Base-by-base conservation (phyloP, 192 early-diverging fungal species). In the Chytriomyces hyalinus region DNA sequence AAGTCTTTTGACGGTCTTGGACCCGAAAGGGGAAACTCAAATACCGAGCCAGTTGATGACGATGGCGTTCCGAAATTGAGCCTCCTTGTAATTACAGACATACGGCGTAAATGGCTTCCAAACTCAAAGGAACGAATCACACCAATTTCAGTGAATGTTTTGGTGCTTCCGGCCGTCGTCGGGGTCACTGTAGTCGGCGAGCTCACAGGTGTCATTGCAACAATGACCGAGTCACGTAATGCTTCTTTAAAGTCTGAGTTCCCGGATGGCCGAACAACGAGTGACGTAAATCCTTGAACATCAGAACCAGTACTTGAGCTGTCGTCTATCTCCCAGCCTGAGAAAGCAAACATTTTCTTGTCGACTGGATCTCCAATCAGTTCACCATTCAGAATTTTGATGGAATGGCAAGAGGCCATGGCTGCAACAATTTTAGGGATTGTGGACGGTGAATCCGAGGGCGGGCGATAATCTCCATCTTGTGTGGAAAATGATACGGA, bases 291-390 rank as follows among this genome's bases (percentile, higher is more conserved):
- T 92, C 92, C 48, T 94, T 91, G 20, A 88, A 15, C 28, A 17
- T 61, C 46, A 26, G 13, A 3, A 50, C 47, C 50, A 28, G 36
- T n/a, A 15, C 15, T 46, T 59, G 51, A 61, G 53, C 57, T 66
- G 81, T 99, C 96, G 71, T 98, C 97, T 28, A 98, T 80, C 49
- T 93, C 82, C 97, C 96, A 99, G 4, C 88, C 88, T 0, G 94
- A 97, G 66, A 96, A 96, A 64, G 97, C 92, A 86, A 99, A 97
- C 97, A 99, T 98, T 80, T 94, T 96, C 48, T 97, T 75, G 81
- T 99, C 98, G 67, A 99, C 86, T 5, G 97, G 97, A 81, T 98
- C 97, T 15, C 98, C 98, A 44, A 98, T 89, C 4, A 94, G 84
- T 70, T 92, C 87, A n/a, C 93, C 94, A 43, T 94, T 84, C 1